Percentiles rank a stretch among this genome's conserved stretches.
Evolutionary conservation across 352 stramenopile species (phyloP).

Genomic region (Phytophthora pinifolia): DNA sequence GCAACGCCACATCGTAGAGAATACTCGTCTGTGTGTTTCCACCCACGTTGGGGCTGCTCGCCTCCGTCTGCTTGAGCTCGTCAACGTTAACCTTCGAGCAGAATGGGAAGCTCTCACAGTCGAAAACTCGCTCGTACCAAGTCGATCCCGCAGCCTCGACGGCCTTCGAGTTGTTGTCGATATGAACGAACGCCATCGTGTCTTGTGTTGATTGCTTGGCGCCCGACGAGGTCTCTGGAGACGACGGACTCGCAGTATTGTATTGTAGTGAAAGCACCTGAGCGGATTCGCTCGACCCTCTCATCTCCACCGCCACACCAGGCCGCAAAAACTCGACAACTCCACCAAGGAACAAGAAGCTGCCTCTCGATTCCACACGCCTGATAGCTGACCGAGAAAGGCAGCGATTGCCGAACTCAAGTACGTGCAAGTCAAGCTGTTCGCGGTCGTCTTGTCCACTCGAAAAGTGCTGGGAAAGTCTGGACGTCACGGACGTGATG

Average conservation of each 20-base stretch:
- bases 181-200: conserved; percentile 21
- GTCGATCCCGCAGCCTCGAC: background rate
- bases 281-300: conserved; percentile 29
- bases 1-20: conserved; percentile 7
- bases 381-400: conserved; percentile 19
- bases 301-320: conserved; percentile 33
- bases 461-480: conserved; percentile 6
- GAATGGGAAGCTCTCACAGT: background rate
- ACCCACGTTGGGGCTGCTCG: no score
- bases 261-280: conserved; percentile 34
- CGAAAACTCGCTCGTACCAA: conserved; percentile 30
- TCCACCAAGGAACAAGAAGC: conserved; percentile 36
- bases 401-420: conserved; percentile 29
- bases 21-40: background rate
- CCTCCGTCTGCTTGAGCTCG: conserved; percentile 18
- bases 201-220: conserved; percentile 1
- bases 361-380: conserved; percentile 31
- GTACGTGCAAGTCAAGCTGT: background rate
- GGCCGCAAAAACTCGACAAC: conserved; percentile 42
- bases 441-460: background rate
- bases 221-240: conserved; percentile 1
- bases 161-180: background rate
- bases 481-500: conserved; percentile 11
- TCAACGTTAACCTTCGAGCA: conserved; percentile 30
- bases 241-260: background rate